Conservation (phyloP, 257 asterid genomes). For the Coffea eugenioides region DNA sequence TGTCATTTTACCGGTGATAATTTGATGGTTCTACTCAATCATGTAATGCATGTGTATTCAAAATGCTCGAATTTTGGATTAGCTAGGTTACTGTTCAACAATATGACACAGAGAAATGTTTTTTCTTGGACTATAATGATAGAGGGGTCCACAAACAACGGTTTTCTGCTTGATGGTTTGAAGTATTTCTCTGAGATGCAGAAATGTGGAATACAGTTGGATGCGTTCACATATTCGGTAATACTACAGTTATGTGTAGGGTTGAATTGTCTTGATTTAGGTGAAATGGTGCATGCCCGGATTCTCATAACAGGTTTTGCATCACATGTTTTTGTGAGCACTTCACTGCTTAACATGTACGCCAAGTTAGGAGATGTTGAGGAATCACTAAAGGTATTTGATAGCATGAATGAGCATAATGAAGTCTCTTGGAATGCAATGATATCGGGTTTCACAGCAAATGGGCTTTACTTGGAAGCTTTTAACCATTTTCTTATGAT, state of each 20-base stretch:
- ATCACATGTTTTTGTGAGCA: constrained; percentile 42
- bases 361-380: constrained; percentile 41
- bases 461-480: constrained; percentile 46
- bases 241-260: constrained; percentile 42
- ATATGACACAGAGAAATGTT: constrained; percentile 36
- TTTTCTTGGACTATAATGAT: constrained; percentile 63
- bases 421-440: constrained; percentile 57
- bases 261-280: constrained; percentile 36
- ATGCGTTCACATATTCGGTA: constrained; percentile 50
- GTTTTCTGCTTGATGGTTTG: constrained; percentile 29
- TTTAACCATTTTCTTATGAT: constrained; percentile 37
- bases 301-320: constrained; percentile 43
- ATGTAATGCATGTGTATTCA: constrained; percentile 48
- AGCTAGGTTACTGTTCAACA: constrained; percentile 34
- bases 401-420: constrained; percentile 41
- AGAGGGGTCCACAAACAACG: constrained; percentile 38
- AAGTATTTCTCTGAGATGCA: constrained; percentile 37
- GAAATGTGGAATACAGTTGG: constrained; percentile 36
- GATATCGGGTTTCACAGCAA: constrained; percentile 53
- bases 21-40: constrained; percentile 46
- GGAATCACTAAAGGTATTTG: constrained; percentile 39
- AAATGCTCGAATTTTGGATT: constrained; percentile 48
- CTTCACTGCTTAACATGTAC: constrained; percentile 52
- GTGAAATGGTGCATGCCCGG: constrained; percentile 44
- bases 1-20: constrained; percentile 27